Evolutionary conservation across 1,284 basidiomycete species (phyloP), one percentile per base, ranked within the genome.

Genomic region (Malassezia caprae): DNA sequence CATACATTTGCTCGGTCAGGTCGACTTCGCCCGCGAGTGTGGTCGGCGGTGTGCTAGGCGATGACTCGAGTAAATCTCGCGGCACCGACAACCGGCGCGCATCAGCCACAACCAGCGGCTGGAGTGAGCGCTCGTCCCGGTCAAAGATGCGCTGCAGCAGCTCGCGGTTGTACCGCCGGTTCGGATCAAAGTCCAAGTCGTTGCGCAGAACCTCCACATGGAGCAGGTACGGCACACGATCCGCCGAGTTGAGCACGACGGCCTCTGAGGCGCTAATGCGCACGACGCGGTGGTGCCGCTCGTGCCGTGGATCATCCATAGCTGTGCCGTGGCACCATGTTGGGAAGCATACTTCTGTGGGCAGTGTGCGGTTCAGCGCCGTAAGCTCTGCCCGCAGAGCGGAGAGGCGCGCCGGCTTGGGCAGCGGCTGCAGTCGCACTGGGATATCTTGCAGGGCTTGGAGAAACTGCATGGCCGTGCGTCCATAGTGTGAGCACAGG

Each of bases 231-330:
- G 94, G 94, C 1, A 90, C 91, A 44, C 87, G 82, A 76, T 98
- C 91, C 2, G 94, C 94, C 32, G 93, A 98, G 74, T 99, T 99
- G 43, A 99, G 82, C 5, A 98, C 94, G 31, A 98, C 94, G 40
- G 89, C 88, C 78, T 99, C 94, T 21, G 90, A 89, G 2, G 94
- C 93, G 15, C 91, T 91, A 75, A 99, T 94, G 64, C 94, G 84
- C 39, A 98, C 89, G 51, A 99, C 90, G 34, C 90, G 84, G 72
- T 96, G 91, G 73, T 99, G 93, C 66, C 65, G 67, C 40, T 57
- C 43, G 28, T 19, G 40, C 6, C 24, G 34, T 35, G 37, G 31
- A 45, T 30, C 43, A 26, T 13, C 72, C 68, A 13, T 62, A 60
- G 37, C 53, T 51, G 46, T 64, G 13, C 64, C 63, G 15, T 51